These are phyloP conservation scores for Nicotiana tabacum DNA, from an alignment of 257 asterid species.

Conservation along the genomic window DNA sequence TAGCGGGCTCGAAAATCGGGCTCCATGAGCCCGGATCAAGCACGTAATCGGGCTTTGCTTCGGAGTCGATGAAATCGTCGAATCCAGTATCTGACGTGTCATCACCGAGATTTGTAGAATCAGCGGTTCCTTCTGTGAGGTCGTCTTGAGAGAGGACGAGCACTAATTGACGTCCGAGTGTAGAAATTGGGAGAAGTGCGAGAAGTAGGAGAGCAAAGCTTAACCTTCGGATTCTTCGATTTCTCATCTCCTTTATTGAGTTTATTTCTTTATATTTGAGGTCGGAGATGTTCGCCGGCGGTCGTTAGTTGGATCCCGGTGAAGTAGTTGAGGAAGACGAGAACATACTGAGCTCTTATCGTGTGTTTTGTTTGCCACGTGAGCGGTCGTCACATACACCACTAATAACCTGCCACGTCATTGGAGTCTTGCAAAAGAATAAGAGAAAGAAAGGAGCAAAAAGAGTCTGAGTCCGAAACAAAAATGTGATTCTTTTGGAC, in stretches of 20 bases:
- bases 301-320: neutral
- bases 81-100: slow-evolving; percentile 47
- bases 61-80: slow-evolving; percentile 75
- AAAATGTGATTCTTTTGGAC: too few relatives aligned
- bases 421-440: neutral
- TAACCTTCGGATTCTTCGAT: slow-evolving; percentile 27
- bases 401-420: slow-evolving; percentile 7
- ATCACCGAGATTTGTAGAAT: slow-evolving; percentile 19
- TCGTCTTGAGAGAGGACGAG: slow-evolving; percentile 81
- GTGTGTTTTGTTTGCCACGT: slow-evolving; percentile 7
- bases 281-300: neutral
- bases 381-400: neutral
- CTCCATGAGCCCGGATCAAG: slow-evolving; percentile 98
- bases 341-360: neutral
- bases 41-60: slow-evolving; percentile 59
- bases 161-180: slow-evolving; percentile 64
- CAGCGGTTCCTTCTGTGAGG: slow-evolving; percentile 43
- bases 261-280: neutral
- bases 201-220: slow-evolving; percentile 43
- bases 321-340: neutral
- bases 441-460: too few relatives aligned
- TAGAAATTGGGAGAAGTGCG: slow-evolving; percentile 31
- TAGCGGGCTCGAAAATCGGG: slow-evolving; percentile 71
- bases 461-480: too few relatives aligned
- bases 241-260: slow-evolving; percentile 35